Evolutionary conservation across 176 grass and related monocot species (phyloP).

Genomic region (Zea luxurians): DNA sequence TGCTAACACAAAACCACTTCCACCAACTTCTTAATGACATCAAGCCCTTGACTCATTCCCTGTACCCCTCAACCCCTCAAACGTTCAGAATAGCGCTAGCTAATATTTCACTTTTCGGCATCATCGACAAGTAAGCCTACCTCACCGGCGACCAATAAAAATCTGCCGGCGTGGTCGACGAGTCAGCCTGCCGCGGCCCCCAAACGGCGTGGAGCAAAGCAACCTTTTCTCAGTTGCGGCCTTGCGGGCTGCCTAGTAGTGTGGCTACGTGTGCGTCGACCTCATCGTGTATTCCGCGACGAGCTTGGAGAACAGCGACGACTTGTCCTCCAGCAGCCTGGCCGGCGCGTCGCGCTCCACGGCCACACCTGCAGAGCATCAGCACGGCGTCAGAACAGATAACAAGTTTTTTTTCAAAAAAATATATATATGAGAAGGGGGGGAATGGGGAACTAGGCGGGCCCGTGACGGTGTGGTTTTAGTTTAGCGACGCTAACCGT

Average conservation of each 20-base stretch:
- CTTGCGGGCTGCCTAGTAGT: neutral
- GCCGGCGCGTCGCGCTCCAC: slow-evolving; percentile 64
- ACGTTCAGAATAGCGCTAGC: neutral
- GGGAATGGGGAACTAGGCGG: neutral
- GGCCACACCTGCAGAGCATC: slow-evolving; percentile 46
- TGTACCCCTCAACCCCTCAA: too few relatives aligned
- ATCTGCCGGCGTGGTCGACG: neutral
- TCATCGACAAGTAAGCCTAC: slow-evolving; percentile 28
- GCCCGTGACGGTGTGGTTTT: slow-evolving; percentile 14
- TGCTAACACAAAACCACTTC: too few relatives aligned
- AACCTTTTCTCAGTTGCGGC: neutral
- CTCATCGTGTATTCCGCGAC: slow-evolving; percentile 67
- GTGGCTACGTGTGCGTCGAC: slow-evolving; percentile 49
- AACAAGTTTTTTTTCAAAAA: neutral
- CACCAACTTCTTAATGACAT: too few relatives aligned
- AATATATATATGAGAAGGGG: too few relatives aligned
- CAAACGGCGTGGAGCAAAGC: slow-evolving; percentile 18
- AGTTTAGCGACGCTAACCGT: slow-evolving; percentile 44
- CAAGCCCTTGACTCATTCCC: too few relatives aligned
- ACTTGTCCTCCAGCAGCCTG: slow-evolving; percentile 59
- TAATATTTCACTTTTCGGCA: slow-evolving; percentile 22
- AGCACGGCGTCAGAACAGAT: neutral
- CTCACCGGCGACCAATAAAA: neutral
- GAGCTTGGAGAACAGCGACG: slow-evolving; percentile 77
- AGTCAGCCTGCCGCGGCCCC: slow-evolving; percentile 2